These are phyloP conservation scores for Grigorovia yakushimaensis DNA, from an alignment of 805 yeast genomes.

Conservation along the genomic window DNA sequence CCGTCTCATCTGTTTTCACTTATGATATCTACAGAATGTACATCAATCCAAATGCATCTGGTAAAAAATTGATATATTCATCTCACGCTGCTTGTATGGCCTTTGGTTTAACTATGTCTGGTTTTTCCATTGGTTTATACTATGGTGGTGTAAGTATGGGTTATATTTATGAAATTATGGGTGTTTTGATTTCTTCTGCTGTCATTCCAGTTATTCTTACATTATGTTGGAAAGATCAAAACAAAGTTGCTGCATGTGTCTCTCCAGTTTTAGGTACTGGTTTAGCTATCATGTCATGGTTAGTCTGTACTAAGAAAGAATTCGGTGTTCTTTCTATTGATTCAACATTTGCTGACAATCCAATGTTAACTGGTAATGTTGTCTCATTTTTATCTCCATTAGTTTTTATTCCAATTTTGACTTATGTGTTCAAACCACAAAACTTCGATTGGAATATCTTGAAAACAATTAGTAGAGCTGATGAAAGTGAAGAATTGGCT, in stretches of 20 bases:
- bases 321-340: constrained; percentile 37
- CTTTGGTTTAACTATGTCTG: constrained; percentile 60
- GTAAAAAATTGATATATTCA: constrained; percentile 57
- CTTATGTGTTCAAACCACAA: constrained; percentile 55
- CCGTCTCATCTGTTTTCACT: constrained; percentile 77
- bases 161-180: constrained; percentile 80
- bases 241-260: constrained; percentile 54
- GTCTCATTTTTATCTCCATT: constrained; percentile 71
- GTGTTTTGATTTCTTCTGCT: constrained; percentile 78
- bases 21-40: constrained; percentile 80
- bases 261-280: constrained; percentile 75
- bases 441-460: constrained; percentile 64
- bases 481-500: constrained; percentile 56
- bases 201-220: constrained; percentile 70
- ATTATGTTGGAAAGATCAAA: constrained; percentile 54
- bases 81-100: constrained; percentile 61
- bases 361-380: constrained; percentile 85
- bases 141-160: constrained; percentile 84
- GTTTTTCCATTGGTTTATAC: constrained; percentile 70
- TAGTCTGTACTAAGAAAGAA: constrained; percentile 38
- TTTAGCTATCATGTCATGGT: constrained; percentile 65
- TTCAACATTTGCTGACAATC: constrained; percentile 69
- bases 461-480: constrained; percentile 53
- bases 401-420: constrained; percentile 55
- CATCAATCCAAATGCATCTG: constrained; percentile 67